Evolutionary conservation across 768 basidiomycete species (phyloP).

Genomic region (Flagelloscypha sp.): DNA sequence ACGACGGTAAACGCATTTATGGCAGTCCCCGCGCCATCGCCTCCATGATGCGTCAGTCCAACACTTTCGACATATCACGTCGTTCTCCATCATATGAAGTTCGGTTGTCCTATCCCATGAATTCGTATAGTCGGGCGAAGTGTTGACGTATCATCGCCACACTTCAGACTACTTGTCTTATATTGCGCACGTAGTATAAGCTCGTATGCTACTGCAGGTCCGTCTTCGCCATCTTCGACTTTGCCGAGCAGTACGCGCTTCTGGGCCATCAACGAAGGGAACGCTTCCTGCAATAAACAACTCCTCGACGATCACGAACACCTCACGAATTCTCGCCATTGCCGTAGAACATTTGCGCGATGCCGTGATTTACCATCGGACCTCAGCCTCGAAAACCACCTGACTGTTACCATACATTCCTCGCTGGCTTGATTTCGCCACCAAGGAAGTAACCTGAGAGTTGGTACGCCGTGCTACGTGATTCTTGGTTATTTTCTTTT

Average conservation of each 20-base stretch:
- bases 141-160: slow-evolving; percentile 20
- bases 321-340: slow-evolving; percentile 27
- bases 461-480: too few relatives aligned
- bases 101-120: slow-evolving; percentile 42
- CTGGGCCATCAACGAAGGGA: slow-evolving; percentile 31
- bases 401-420: too few relatives aligned
- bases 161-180: slow-evolving; percentile 16
- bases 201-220: slow-evolving; percentile 36
- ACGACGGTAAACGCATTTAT: slow-evolving; percentile 45
- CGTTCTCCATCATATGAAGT: slow-evolving; percentile 61
- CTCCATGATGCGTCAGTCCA: slow-evolving; percentile 60
- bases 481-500: too few relatives aligned
- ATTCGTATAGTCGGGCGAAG: slow-evolving; percentile 42
- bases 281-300: slow-evolving; percentile 32
- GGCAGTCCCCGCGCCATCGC: slow-evolving; percentile 52
- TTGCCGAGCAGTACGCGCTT: slow-evolving; percentile 35
- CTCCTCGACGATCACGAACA: background rate
- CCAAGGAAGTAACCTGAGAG: too few relatives aligned
- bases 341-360: slow-evolving; percentile 36
- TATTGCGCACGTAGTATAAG: slow-evolving; percentile 44
- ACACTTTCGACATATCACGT: slow-evolving; percentile 53
- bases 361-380: slow-evolving; percentile 38
- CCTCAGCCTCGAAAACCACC: slow-evolving; percentile 35
- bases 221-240: slow-evolving; percentile 37
- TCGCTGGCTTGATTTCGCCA: too few relatives aligned